Base-by-base conservation (phyloP, 139 green algal species). In the Micractinium conductrix region DNA sequence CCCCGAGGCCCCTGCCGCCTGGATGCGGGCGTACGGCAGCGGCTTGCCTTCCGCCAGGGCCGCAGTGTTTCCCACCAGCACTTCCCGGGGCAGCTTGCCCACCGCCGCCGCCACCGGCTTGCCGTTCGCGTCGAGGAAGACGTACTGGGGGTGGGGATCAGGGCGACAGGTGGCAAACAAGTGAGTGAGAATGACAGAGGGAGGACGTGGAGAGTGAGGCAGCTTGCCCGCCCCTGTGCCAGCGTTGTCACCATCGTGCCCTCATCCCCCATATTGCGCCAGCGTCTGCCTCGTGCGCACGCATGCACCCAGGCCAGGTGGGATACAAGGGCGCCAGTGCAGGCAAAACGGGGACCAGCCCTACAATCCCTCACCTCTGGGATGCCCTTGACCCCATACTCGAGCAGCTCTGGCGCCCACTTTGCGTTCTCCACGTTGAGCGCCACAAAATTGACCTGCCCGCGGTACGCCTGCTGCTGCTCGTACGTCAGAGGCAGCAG, bases 391-490 rank as follows among this genome's bases (percentile, higher is more conserved):
- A 99, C 97, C 22, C 91, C 83, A 79, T 98, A 99, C 88, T 99
- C 93, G 17, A 89, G 65, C 22, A 95, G 82, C 84, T 97, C 93
- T 1, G 88, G 91, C 40, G 92, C 89, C 94, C 95, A 98, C 86
- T 97, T 98, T 45, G 87, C 84, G 91, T 99, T 99, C n/a, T 99
- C 97, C 30, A 99, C 93, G 89, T 99, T 99, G 8, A 99, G 90
- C 90, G 98, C 95, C 35, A 99, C 97, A 88, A 98, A 99, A 88
- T 99, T 99, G 12, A 99, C 92, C 65, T 72, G 65, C 42, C 92
- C 90, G 28, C 86, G 84, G 87, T 96, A 98, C 60, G 85, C 78
- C 80, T 93, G 87, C 90, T 98, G 92, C 28, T 97, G 87, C 22
- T 89, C 85, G 37, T 90, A 91, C 74, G 95, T 92, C 4, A 91